Conservation (phyloP, 2,329 filamentous ascomycete species). For the Neophaeococcomyces mojaviensis region DNA sequence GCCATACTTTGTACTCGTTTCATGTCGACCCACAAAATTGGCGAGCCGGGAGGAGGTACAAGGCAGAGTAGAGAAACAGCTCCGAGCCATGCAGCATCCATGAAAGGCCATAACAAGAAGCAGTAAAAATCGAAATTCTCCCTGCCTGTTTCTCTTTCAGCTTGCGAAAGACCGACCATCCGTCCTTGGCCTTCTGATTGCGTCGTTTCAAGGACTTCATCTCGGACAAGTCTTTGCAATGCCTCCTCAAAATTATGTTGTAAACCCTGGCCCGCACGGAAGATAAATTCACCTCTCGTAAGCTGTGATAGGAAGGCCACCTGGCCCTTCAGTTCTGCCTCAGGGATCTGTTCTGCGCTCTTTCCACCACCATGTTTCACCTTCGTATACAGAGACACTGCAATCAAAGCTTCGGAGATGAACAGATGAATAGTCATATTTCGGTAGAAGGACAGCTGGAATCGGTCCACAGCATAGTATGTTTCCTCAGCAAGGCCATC, state of each 20-base stretch:
- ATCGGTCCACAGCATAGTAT: constrained; percentile 89
- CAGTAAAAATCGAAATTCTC: constrained; percentile 99
- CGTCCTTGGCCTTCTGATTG: constrained; percentile 48
- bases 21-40: constrained; percentile 65
- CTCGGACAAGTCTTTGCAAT: constrained; percentile 65
- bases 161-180: constrained; percentile 65
- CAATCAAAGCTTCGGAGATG: constrained; percentile 85
- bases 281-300: constrained; percentile 96
- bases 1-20: constrained; percentile 73
- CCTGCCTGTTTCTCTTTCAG: constrained; percentile 68
- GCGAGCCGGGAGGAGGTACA: constrained; percentile 53
- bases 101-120: constrained; percentile 97
- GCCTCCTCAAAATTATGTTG: constrained; percentile 74
- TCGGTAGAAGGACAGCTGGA: constrained; percentile 95
- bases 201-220: constrained; percentile 64
- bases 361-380: constrained; percentile 89
- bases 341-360: constrained; percentile 68
- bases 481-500: constrained; percentile 80
- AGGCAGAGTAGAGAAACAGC: constrained; percentile 82
- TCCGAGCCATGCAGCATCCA: constrained; percentile 88
- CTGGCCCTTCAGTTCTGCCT: constrained; percentile 65
- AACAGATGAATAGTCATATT: constrained; percentile 99
- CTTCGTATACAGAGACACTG: constrained; percentile 78
- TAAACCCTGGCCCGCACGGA: constrained; percentile 71
- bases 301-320: constrained; percentile 82